phyloP scores from a whole-genome alignment of 352 stramenopile genomes.

The Globisporangium cylindrosporum region DNA sequence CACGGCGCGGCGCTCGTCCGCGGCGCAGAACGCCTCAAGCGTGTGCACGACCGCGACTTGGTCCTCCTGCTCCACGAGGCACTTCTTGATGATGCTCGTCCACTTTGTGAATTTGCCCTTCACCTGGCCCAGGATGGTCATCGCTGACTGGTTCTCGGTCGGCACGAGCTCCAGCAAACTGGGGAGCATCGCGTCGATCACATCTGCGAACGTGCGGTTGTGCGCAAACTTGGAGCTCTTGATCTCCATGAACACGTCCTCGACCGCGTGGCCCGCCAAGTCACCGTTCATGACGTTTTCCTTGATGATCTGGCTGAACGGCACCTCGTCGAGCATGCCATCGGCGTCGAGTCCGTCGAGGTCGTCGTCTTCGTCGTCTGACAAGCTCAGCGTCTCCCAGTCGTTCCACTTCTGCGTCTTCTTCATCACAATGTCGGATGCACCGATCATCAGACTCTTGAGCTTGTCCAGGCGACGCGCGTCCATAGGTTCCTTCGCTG shows the following conservation, averaged over 20 bases:
- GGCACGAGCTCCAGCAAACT: conserved; percentile 67
- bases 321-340: conserved; percentile 37
- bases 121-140: conserved; percentile 75
- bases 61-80: conserved; percentile 82
- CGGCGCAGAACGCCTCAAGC: conserved; percentile 55
- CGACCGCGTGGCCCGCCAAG: conserved; percentile 68
- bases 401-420: conserved; percentile 64
- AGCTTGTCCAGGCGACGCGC: conserved; percentile 55
- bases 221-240: conserved; percentile 94
- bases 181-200: conserved; percentile 73
- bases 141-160: conserved; percentile 42
- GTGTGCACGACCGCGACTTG: conserved; percentile 54
- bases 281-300: conserved; percentile 82
- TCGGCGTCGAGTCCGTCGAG: conserved; percentile 49
- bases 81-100: conserved; percentile 88
- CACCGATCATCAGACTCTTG: conserved; percentile 67
- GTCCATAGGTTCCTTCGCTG: conserved; percentile 23
- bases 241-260: conserved; percentile 93
- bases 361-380: conserved; percentile 69
- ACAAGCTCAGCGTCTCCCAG: conserved; percentile 81
- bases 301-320: conserved; percentile 76
- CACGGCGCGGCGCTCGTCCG: conserved; percentile 34
- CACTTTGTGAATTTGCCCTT: conserved; percentile 89
- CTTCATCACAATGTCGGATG: conserved; percentile 52
- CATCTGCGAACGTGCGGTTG: conserved; percentile 82